Evolutionary conservation across 2,329 filamentous ascomycete species (phyloP), one percentile per base, ranked within the genome.

Genomic region (Paracamarosporium sp.): DNA sequence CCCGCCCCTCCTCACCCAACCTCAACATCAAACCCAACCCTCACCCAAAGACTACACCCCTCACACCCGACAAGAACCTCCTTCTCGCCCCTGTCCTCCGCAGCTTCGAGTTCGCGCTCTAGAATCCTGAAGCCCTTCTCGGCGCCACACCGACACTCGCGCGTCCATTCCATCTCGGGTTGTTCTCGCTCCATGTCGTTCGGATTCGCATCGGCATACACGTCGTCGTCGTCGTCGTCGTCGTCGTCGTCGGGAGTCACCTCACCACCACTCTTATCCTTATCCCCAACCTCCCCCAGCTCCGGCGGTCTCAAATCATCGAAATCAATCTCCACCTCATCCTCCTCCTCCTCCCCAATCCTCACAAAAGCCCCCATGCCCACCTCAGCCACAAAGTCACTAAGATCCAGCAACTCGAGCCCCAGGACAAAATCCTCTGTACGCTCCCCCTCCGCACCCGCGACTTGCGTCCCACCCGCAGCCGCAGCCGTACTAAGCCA

Each of bases 31-130:
- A 88, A 89, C 61, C 84, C 74, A 43, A 89, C 81, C 70, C 83
- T 83, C 59, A 88, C 78, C 82, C 84, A 88, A 56, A 89, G 78
- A 79, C 86, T 88, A 73, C 86, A 89, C 33, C 86, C 86, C 55
- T 79, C 78, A 76, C 86, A 89, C 2, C 85, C 85, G 17, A 86
- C 80, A 44, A 86, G 75, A 58, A 88, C 77, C 74, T 88, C 86
- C 24, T 81, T 83, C 61, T 81, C 85, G 3, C 85, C 85, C 62
- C 79, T 78, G 48, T 78, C 77, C 33, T 75, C 78, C 64, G 85
- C 83, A 58, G 71, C 70, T 57, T 82, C 81, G 28, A 89, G 67
- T 66, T 88, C 84, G 3, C 73, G 64, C 67, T 88, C 86, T 0
- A 75, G 77, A 6, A 88, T 79, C 20, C 80, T 53, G 63, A 86